Conservation (phyloP, 1,284 basidiomycete species). For the Sporisorium exsertum region DNA sequence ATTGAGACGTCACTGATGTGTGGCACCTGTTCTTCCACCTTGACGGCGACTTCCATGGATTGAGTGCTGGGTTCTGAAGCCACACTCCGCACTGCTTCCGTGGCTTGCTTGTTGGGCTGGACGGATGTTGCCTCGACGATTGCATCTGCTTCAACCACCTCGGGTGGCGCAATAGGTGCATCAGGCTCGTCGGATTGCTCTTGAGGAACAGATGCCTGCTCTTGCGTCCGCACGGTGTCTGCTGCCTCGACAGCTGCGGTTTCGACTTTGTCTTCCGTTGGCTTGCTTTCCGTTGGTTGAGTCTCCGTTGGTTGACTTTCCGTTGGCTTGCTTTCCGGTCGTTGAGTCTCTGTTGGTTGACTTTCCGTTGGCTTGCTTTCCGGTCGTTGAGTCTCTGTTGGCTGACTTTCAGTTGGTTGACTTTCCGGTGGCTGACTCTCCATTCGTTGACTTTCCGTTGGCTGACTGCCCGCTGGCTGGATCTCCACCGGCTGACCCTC, state of each 20-base stretch:
- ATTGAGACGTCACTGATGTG: slow-evolving; percentile 13
- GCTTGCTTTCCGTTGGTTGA: too few relatives aligned
- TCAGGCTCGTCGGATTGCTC: background rate
- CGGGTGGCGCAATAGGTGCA: background rate
- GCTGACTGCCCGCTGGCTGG: too few relatives aligned
- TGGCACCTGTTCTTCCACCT: slow-evolving; percentile 20
- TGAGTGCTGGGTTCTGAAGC: background rate
- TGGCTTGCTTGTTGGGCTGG: background rate
- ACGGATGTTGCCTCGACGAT: background rate
- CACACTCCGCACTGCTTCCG: background rate
- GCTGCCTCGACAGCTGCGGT: background rate
- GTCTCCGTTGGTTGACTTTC: too few relatives aligned
- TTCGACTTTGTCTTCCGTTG: background rate
- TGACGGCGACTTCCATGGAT: background rate
- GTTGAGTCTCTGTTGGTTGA: too few relatives aligned
- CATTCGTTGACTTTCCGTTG: too few relatives aligned
- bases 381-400: too few relatives aligned
- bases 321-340: background rate
- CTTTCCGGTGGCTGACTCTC: too few relatives aligned
- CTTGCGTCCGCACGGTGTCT: background rate
- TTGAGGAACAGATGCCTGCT: background rate
- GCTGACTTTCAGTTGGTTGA: too few relatives aligned
- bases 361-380: background rate
- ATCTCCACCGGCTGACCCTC: background rate
- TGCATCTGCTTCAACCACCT: background rate